Evolutionary conservation across 129 eudicot genomes (phyloP).

Genomic region (Flaveria sonorensis): DNA sequence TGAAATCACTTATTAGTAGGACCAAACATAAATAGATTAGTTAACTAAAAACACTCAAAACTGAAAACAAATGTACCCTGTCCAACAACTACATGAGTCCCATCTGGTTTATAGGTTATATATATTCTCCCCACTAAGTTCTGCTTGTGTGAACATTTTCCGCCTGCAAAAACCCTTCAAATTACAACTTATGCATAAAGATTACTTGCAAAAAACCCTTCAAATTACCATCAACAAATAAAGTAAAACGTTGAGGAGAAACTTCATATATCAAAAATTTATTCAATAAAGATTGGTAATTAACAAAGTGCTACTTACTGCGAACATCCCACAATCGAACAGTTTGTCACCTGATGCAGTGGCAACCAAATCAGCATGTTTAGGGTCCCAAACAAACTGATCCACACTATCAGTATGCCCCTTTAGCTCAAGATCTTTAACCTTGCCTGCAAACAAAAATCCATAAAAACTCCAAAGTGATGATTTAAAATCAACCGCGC

Average conservation of each 20-base stretch:
- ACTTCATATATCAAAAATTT: background rate
- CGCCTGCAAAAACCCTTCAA: constrained; percentile 75
- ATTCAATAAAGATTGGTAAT: constrained; percentile 5
- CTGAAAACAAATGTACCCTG: background rate
- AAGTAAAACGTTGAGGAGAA: too few relatives aligned
- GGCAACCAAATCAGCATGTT: constrained; percentile 91
- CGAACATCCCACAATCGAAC: constrained; percentile 99
- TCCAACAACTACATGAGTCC: too few relatives aligned
- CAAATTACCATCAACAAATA: background rate
- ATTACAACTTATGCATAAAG: constrained; percentile 9
- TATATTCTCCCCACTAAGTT: constrained; percentile 98
- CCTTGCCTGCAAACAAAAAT: constrained; percentile 67
- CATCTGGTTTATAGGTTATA: constrained; percentile 68
- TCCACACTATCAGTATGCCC: constrained; percentile 97
- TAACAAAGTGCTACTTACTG: constrained; percentile 52
- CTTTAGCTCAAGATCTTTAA: constrained; percentile 81
- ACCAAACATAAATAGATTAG: constrained; percentile 6
- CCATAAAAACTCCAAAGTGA: constrained; percentile 5
- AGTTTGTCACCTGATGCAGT: constrained; percentile 98
- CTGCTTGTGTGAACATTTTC: constrained; percentile 96
- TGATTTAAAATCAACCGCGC: background rate
- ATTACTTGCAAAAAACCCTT: constrained; percentile 11
- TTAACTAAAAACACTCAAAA: background rate
- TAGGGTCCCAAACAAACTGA: constrained; percentile 99
- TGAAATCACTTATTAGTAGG: constrained; percentile 13